phyloP scores from a whole-genome alignment of 768 basidiomycete genomes.

The Xerocomellus intermedius region DNA sequence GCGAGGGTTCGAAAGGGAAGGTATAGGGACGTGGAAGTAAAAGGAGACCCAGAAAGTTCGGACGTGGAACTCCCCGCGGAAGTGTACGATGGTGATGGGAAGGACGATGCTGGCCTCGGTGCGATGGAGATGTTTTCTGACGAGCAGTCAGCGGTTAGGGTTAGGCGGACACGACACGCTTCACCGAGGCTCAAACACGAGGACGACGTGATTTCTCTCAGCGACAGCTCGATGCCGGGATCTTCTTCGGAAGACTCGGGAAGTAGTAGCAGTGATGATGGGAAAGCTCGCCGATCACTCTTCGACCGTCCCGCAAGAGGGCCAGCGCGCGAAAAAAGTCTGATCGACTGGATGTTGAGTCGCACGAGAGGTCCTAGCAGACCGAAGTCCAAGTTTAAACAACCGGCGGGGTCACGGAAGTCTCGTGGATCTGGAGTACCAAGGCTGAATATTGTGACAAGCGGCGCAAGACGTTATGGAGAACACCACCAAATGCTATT shows the following conservation, averaged over 20 bases:
- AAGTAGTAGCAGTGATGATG: constrained; percentile 27
- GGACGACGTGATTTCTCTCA: constrained; percentile 25
- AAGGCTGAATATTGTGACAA: constrained; percentile 39
- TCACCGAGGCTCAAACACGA: not conserved
- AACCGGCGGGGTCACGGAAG: constrained; percentile 12
- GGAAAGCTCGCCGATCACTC: constrained; percentile 36
- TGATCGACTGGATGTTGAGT: constrained; percentile 71
- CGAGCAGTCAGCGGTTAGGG: constrained; percentile 14
- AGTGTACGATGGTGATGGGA: not conserved
- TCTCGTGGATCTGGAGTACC: constrained; percentile 7
- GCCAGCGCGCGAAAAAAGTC: constrained; percentile 39
- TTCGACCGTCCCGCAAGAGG: constrained; percentile 21
- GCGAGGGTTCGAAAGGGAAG: constrained; percentile 42
- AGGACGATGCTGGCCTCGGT: not conserved
- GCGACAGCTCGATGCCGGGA: constrained; percentile 9
- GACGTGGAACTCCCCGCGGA: constrained; percentile 30
- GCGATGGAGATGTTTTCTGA: constrained; percentile 12
- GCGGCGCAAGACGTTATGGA: constrained; percentile 34
- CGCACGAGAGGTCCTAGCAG: constrained; percentile 33
- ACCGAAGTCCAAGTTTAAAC: constrained; percentile 15
- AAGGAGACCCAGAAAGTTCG: constrained; percentile 65
- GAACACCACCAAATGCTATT: constrained; percentile 40
- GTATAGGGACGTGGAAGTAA: constrained; percentile 42
- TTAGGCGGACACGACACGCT: constrained; percentile 22
- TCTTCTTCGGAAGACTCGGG: constrained; percentile 16